phyloP scores from a whole-genome alignment of 345 rosid species.

The Angophora floribunda region DNA sequence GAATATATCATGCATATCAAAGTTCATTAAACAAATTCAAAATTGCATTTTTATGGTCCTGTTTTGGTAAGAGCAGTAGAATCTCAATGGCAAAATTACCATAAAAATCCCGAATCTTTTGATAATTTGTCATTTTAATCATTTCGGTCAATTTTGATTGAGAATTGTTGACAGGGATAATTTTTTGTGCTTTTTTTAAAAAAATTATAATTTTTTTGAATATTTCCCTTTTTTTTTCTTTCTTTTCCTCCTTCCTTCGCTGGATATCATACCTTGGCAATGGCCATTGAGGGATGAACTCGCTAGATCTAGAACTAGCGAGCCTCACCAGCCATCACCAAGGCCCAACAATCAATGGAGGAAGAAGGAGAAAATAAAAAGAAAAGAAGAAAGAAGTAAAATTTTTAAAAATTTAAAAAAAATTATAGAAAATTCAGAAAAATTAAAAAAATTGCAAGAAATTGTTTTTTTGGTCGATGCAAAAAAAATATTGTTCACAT shows the following conservation, averaged over 20 bases:
- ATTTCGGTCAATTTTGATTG: not conserved
- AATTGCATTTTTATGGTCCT: not conserved
- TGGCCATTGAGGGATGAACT: not conserved
- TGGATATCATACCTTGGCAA: rapidly evolving
- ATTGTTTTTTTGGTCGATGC: too few species aligned
- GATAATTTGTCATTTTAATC: too few species aligned
- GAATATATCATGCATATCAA: not conserved
- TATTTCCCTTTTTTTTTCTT: not conserved
- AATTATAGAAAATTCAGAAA: not conserved
- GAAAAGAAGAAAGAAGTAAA: too few species aligned
- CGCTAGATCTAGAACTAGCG: not conserved
- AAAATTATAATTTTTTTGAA: not conserved
- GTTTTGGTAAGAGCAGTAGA: not conserved
- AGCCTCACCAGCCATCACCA: not conserved
- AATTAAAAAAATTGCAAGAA: not conserved
- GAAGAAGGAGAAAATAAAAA: not conserved
- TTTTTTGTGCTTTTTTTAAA: not conserved
- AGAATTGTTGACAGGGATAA: rapidly evolving
- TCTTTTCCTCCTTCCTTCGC: not conserved
- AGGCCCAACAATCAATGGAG: not conserved
- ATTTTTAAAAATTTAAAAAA: too few species aligned
- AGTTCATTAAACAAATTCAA: not conserved
- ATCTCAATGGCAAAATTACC: not conserved
- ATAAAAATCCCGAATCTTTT: not conserved
- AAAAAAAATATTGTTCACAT: too few species aligned